Percentiles rank a stretch among this genome's conserved stretches.
Evolutionary conservation across 1,284 basidiomycete species (phyloP).

Genomic region (Polyporus tsugae): DNA sequence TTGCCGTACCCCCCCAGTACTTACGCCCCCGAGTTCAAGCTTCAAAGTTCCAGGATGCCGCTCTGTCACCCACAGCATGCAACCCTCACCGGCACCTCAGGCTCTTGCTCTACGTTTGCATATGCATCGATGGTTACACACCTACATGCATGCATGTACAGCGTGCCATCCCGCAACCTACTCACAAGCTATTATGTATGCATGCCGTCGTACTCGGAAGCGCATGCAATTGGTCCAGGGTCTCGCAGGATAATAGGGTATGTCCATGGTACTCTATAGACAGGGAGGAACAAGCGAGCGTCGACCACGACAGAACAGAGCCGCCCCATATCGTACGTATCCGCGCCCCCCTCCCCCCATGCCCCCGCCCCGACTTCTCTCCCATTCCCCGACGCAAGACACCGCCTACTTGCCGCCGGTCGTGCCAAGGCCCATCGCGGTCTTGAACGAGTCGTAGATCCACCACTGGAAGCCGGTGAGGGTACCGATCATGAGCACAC

Average conservation of each 20-base stretch:
- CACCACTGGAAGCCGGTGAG: slow-evolving; percentile 90
- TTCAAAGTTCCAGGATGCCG: too few species aligned
- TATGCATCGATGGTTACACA: too few species aligned
- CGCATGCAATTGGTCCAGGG: not conserved
- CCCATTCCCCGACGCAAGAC: slow-evolving; percentile 1
- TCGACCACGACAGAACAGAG: slow-evolving; percentile 16
- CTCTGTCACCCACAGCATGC: too few species aligned
- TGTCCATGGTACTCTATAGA: slow-evolving; percentile 28
- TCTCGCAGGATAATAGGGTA: slow-evolving; percentile 1
- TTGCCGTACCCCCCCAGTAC: too few species aligned
- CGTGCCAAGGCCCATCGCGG: slow-evolving; percentile 81
- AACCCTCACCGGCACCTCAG: too few species aligned
- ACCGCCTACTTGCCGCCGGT: slow-evolving; percentile 79
- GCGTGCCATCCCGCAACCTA: too few species aligned
- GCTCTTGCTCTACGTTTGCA: too few species aligned
- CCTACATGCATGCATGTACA: too few species aligned
- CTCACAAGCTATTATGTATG: not conserved
- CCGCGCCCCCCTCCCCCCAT: not conserved
- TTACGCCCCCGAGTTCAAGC: too few species aligned
- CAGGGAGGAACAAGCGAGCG: slow-evolving; percentile 16
- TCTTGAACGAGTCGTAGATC: slow-evolving; percentile 88
- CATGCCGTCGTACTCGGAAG: not conserved
- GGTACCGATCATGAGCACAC: slow-evolving; percentile 85
- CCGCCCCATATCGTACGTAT: not conserved
- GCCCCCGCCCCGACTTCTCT: not conserved